These are phyloP conservation scores for Beauveria medogensis DNA, from an alignment of 2,329 filamentous ascomycete species.

Conservation along the genomic window DNA sequence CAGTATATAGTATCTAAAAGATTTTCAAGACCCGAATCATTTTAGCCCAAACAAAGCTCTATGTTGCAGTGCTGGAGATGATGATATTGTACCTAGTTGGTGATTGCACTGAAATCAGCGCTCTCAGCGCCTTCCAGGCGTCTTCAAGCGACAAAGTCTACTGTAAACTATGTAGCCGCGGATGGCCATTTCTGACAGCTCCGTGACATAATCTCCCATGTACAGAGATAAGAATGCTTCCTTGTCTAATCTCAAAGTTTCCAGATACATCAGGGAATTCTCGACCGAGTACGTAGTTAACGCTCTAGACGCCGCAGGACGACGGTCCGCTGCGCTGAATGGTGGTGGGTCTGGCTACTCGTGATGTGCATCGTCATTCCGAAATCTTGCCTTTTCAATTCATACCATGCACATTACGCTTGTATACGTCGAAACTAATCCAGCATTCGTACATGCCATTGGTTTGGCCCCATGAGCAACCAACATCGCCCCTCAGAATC, in stretches of 20 bases:
- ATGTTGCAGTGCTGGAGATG: background rate
- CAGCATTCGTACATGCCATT: background rate
- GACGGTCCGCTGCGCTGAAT: background rate
- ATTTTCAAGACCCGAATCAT: background rate
- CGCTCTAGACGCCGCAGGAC: too few species aligned
- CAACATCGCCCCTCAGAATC: conserved; percentile 11
- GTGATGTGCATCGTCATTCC: background rate
- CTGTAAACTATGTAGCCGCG: background rate
- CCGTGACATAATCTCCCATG: background rate
- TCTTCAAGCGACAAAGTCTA: background rate
- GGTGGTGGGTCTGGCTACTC: background rate
- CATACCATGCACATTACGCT: background rate
- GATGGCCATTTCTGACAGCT: background rate
- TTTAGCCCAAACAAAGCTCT: background rate
- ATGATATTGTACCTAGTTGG: too few species aligned
- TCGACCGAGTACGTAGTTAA: background rate
- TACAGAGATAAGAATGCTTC: too few species aligned
- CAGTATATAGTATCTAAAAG: background rate
- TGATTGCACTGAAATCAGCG: too few species aligned
- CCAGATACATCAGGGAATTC: background rate
- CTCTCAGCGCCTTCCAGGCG: background rate
- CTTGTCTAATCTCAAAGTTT: too few species aligned
- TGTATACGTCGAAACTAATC: background rate
- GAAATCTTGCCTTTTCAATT: background rate
- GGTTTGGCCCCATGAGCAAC: conserved; percentile 13